Evolutionary conservation across 192 early-diverging fungal species (phyloP).

Genomic region (Backusella westeae): DNA sequence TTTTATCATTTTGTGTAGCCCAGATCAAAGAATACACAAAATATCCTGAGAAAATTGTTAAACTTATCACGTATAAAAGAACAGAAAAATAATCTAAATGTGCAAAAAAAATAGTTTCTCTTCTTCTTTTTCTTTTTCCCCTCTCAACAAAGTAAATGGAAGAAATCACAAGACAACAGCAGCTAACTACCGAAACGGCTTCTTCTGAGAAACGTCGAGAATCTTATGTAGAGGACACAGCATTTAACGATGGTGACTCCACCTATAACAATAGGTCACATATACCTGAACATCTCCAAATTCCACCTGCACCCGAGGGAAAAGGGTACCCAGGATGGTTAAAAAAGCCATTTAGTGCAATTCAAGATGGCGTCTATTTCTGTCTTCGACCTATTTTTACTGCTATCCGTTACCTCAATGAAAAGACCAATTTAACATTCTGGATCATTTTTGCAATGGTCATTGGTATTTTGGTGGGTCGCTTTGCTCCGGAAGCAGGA

Average conservation of each 20-base stretch:
- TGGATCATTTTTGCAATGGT: conserved; percentile 49
- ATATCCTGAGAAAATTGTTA: background rate
- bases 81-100: background rate
- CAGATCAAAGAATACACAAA: background rate
- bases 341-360: background rate
- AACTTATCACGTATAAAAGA: background rate
- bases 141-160: background rate
- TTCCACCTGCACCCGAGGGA: background rate
- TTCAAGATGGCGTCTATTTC: background rate
- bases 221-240: background rate
- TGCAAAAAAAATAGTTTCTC: background rate
- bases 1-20: background rate
- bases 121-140: background rate
- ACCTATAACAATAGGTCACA: background rate
- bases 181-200: background rate
- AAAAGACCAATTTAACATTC: conserved; percentile 43
- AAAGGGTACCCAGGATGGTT: background rate
- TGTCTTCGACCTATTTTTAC: background rate
- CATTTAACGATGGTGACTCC: background rate
- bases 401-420: conserved; percentile 12
- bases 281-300: background rate
- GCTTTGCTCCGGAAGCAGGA: conserved; percentile 42
- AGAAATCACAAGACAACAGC: background rate
- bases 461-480: conserved; percentile 47
- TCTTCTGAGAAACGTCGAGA: background rate